Evolutionary conservation across 2,329 filamentous ascomycete genomes (phyloP), one percentile per base, ranked within the genome.

Genomic region (Pyrenophora graminea): DNA sequence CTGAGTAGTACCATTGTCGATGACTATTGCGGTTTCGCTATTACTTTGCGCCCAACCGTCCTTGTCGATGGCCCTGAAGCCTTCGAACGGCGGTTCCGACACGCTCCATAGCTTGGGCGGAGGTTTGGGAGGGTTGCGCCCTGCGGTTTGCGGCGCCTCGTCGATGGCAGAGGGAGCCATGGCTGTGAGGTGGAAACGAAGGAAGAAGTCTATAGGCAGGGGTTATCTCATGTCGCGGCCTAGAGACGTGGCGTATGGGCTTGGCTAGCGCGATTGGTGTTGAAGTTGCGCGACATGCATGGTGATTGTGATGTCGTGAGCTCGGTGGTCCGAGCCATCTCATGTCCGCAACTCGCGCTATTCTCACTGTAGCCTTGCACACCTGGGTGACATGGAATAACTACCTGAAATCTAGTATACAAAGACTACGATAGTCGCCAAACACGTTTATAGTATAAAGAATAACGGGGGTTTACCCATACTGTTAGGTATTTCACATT

Each of bases 1-100:
- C 23, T 34, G 40, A 17, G 30, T 8, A 38, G 39, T 77, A 95
- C 92, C 94, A 88, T 97, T 97, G 78, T 99, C 94, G 69, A 99
- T 97, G 56, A 99, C 90, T 67, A 99, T 97, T 43, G 91, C 90
- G 44, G 86, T 89, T 46, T 76, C 70, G 37, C 65, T 57, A 33
- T 67, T 80, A 53, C 90, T 92, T 61, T 82, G 80, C 64, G 84
- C 81, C 68, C 88, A 91, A 40, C 89, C 90, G 65, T 93, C 87
- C 7, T 80, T 76, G 63, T 85, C 81, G 39, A 82, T 74, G 44
- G 80, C 74, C 37, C 79, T 79, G 66, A 80, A 82, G 54, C 84
- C 83, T 62, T 80, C 80, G 70, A 86, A 87, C 2, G 83, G 84
- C 40, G 80, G 83, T 31, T 87, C 84, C 51, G 76, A 79, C 50